Evolutionary conservation across 345 rosid genomes (phyloP).

Genomic region (Aegle marmelos): DNA sequence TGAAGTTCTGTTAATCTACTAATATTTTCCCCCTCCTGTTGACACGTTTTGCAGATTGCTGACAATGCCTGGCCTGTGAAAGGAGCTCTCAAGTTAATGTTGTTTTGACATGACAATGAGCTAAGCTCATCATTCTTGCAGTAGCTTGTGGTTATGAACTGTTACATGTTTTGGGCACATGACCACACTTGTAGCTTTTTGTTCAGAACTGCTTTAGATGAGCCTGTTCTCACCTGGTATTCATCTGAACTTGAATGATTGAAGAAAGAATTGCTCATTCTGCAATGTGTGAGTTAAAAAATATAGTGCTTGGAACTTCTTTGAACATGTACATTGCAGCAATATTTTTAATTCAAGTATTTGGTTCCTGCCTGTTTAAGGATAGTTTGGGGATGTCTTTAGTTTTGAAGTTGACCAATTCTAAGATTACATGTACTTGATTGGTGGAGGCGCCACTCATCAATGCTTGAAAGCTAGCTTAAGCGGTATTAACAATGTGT

Average conservation of each 20-base stretch:
- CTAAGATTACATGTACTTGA: too few relatives aligned
- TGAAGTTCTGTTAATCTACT: not conserved
- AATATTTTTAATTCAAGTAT: not conserved
- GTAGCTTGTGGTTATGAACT: slow-evolving; percentile 24
- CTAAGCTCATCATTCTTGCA: slow-evolving; percentile 17
- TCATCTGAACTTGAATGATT: slow-evolving; percentile 13
- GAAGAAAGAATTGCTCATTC: slow-evolving; percentile 10
- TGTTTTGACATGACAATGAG: slow-evolving; percentile 6
- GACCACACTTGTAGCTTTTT: not conserved
- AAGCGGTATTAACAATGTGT: too few relatives aligned
- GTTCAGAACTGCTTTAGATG: slow-evolving; percentile 17
- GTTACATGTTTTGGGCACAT: slow-evolving; percentile 18
- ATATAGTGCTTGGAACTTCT: not conserved
- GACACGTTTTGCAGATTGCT: slow-evolving; percentile 23
- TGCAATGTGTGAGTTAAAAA: not conserved
- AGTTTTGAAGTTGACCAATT: too few relatives aligned
- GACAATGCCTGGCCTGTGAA: slow-evolving; percentile 13
- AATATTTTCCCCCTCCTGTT: not conserved
- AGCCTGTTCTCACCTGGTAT: slow-evolving; percentile 18
- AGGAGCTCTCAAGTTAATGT: not conserved
- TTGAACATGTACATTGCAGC: not conserved
- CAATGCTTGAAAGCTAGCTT: too few relatives aligned
- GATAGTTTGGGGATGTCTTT: too few relatives aligned
- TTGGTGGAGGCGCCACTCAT: too few relatives aligned
- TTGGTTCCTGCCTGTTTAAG: not conserved